phyloP scores from a whole-genome alignment of 2,329 filamentous ascomycete genomes.

The Metarhizium sp. region DNA sequence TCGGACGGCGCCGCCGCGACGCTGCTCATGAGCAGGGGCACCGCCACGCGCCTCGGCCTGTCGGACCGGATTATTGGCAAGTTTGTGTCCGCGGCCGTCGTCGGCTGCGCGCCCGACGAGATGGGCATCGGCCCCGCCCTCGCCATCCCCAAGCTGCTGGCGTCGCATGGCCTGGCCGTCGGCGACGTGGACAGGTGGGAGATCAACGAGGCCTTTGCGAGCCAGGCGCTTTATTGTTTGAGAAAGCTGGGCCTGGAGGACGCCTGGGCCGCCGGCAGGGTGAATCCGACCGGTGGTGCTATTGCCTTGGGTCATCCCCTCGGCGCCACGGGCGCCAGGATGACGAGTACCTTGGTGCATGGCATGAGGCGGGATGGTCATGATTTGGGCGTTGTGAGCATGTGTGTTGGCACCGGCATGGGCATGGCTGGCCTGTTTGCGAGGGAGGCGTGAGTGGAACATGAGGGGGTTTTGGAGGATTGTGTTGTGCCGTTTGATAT shows the following conservation, averaged over 20 bases:
- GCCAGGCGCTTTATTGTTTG: slow-evolving; percentile 60
- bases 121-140: slow-evolving; percentile 88
- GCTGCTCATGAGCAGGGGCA: slow-evolving; percentile 76
- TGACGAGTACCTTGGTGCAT: slow-evolving; percentile 61
- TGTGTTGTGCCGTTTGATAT: too few species aligned
- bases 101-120: slow-evolving; percentile 78
- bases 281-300: slow-evolving; percentile 88
- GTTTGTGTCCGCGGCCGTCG: slow-evolving; percentile 68
- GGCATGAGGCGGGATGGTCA: slow-evolving; percentile 61
- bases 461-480: too few species aligned
- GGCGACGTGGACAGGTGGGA: slow-evolving; percentile 80
- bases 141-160: slow-evolving; percentile 75
- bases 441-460: slow-evolving; percentile 30
- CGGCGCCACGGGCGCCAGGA: slow-evolving; percentile 76
- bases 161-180: slow-evolving; percentile 53
- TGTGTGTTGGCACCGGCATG: slow-evolving; percentile 84
- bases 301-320: slow-evolving; percentile 92
- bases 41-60: slow-evolving; percentile 65
- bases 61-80: slow-evolving; percentile 63
- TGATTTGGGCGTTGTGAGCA: slow-evolving; percentile 77
- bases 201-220: slow-evolving; percentile 77
- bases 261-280: slow-evolving; percentile 53
- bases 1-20: slow-evolving; percentile 80
- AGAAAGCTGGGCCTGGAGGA: slow-evolving; percentile 58
- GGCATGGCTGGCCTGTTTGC: slow-evolving; percentile 63